phyloP scores from a whole-genome alignment of 108 stramenopile species.

The Skeletonema tropicum region DNA sequence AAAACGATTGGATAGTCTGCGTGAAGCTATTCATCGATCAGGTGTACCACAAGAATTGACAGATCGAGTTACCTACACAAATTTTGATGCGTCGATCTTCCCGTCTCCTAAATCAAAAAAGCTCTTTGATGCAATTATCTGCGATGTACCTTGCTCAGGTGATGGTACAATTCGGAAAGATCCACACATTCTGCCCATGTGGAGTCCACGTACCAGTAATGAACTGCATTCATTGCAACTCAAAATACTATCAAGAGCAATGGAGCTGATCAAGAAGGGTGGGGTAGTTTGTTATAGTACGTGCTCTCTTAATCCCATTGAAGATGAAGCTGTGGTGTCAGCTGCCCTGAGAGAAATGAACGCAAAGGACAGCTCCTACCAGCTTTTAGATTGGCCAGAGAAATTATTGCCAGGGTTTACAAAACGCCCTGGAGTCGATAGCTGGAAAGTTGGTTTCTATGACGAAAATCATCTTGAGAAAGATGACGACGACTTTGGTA shows the following conservation, averaged over 20 bases:
- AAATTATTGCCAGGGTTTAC: conserved; percentile 47
- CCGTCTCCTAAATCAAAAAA: conserved; percentile 41
- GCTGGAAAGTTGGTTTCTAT: conserved; percentile 78
- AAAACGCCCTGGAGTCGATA: conserved; percentile 54
- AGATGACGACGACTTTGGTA: conserved; percentile 38
- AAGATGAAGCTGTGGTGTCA: conserved; percentile 91
- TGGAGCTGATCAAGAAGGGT: conserved; percentile 68
- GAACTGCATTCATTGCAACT: conserved; percentile 79
- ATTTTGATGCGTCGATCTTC: conserved; percentile 56
- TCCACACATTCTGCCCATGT: conserved; percentile 69
- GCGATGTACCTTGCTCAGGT: conserved; percentile 92
- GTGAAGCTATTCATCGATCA: conserved; percentile 69
- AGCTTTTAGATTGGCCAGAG: conserved; percentile 54
- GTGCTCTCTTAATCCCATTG: conserved; percentile 90
- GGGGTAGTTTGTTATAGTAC: conserved; percentile 87
- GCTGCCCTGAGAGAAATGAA: conserved; percentile 54
- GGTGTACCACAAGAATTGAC: conserved; percentile 45
- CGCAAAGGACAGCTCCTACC: conserved; percentile 19
- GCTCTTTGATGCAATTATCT: conserved; percentile 67
- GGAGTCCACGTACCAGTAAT: conserved; percentile 65
- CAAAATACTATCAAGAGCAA: conserved; percentile 70
- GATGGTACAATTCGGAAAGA: conserved; percentile 92
- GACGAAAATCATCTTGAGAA: conserved; percentile 29
- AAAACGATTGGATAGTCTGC: conserved; percentile 63
- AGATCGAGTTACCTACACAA: conserved; percentile 45